Percentiles rank a stretch among this genome's conserved stretches.
Evolutionary conservation across 2,329 filamentous ascomycete species (phyloP).

Genomic region (Penicillium sp.): DNA sequence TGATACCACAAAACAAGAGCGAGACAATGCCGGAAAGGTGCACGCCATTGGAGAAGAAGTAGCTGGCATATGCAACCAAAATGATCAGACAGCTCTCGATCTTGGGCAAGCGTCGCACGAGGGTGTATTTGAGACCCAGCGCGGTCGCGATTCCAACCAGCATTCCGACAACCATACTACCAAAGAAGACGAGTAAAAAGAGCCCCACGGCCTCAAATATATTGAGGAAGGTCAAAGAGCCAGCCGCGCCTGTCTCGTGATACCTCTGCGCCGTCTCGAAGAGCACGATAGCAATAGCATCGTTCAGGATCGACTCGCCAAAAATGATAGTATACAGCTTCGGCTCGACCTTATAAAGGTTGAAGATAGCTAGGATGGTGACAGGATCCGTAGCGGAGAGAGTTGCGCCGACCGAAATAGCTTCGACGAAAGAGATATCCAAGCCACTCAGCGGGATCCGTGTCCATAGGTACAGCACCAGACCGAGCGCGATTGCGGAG

Average conservation of each 20-base stretch:
- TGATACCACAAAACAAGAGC: conserved; percentile 94
- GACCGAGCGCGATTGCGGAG: conserved; percentile 88
- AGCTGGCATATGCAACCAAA: conserved; percentile 90
- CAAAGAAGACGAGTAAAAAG: conserved; percentile 95
- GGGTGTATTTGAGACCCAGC: conserved; percentile 88
- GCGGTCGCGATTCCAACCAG: conserved; percentile 84
- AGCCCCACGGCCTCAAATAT: conserved; percentile 89
- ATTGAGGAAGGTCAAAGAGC: conserved; percentile 72
- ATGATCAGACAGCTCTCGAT: conserved; percentile 95
- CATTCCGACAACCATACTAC: conserved; percentile 84
- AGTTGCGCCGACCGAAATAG: conserved; percentile 93
- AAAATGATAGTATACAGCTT: conserved; percentile 99
- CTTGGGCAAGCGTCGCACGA: conserved; percentile 87
- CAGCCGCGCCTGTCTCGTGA: conserved; percentile 62
- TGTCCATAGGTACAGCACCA: conserved; percentile 86
- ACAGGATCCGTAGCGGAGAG: conserved; percentile 96
- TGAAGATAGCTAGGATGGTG: conserved; percentile 97
- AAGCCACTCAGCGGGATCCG: conserved; percentile 81
- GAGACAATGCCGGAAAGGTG: conserved; percentile 98
- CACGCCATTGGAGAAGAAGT: conserved; percentile 95
- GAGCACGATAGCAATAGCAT: conserved; percentile 96
- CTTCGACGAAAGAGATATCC: conserved; percentile 87
- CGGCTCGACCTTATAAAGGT: conserved; percentile 97
- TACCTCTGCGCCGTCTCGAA: conserved; percentile 98
- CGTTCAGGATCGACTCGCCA: conserved; percentile 95